phyloP scores from a whole-genome alignment of 2,329 filamentous ascomycete species.

The Sordariomycetes sp. region DNA sequence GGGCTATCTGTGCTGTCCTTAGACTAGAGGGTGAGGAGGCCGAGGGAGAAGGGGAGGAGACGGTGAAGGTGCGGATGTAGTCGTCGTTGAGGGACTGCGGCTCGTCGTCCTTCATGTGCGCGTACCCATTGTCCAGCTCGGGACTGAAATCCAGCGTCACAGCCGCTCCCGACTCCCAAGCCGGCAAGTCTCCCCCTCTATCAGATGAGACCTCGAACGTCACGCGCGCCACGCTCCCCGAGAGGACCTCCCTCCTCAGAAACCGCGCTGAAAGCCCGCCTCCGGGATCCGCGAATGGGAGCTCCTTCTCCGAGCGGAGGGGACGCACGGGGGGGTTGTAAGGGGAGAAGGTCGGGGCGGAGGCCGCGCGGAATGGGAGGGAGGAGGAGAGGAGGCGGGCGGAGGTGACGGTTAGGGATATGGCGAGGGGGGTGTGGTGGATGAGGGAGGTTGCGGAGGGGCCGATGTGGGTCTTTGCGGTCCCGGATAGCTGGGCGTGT shows the following conservation, averaged over 20 bases:
- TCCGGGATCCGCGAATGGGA: not conserved
- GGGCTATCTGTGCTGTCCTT: constrained; percentile 42
- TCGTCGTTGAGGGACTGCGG: constrained; percentile 75
- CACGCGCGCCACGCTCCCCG: constrained; percentile 56
- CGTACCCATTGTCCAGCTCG: constrained; percentile 60
- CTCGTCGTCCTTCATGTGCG: constrained; percentile 74
- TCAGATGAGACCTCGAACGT: constrained; percentile 23
- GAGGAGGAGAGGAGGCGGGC: constrained; percentile 50
- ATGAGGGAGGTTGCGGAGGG: constrained; percentile 47
- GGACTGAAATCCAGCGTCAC: constrained; percentile 49
- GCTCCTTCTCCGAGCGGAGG: constrained; percentile 41
- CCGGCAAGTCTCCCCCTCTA: constrained; percentile 8
- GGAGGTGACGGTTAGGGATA: constrained; percentile 50
- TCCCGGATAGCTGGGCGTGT: constrained; percentile 41
- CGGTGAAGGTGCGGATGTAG: constrained; percentile 70
- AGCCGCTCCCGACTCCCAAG: constrained; percentile 62
- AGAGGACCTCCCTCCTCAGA: constrained; percentile 42
- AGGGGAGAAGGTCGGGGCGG: constrained; percentile 43
- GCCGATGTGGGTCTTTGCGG: constrained; percentile 51
- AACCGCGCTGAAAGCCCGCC: constrained; percentile 35
- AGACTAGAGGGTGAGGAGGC: constrained; percentile 21
- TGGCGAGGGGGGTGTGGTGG: constrained; percentile 57
- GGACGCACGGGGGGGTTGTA: constrained; percentile 67
- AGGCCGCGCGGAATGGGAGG: constrained; percentile 52
- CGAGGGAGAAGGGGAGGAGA: constrained; percentile 55